A percentile compares a stretch with the other conserved stretches of the same genome.
phyloP scores from a whole-genome alignment of 495 filamentous ascomycete species.

The Hypoxylon crocopeplum region DNA sequence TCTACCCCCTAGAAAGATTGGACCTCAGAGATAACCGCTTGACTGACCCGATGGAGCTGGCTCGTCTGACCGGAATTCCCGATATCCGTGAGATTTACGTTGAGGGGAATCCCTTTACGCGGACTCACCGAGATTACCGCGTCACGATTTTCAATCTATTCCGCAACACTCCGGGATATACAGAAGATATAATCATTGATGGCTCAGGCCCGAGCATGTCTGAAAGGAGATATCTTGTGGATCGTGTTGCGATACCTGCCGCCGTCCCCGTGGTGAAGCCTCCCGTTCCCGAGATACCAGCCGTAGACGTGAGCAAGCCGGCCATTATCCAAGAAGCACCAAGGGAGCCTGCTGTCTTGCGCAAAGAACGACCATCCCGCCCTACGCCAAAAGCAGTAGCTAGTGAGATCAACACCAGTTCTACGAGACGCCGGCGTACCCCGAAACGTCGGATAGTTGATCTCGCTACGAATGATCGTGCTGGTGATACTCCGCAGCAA shows the following conservation, averaged over 20 bases:
- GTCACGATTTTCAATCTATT: conserved; percentile 96
- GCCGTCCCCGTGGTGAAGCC: conserved; percentile 79
- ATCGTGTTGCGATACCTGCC: conserved; percentile 75
- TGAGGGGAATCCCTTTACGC: conserved; percentile 85
- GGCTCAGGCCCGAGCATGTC: conserved; percentile 77
- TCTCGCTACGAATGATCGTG: conserved; percentile 69
- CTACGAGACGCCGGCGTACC: conserved; percentile 56
- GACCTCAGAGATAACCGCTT: conserved; percentile 93
- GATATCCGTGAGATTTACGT: conserved; percentile 94
- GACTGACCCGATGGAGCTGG: conserved; percentile 87
- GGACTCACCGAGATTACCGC: conserved; percentile 83
- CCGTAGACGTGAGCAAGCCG: conserved; percentile 69
- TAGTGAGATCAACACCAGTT: conserved; percentile 60
- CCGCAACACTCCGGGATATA: conserved; percentile 87
- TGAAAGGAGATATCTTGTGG: conserved; percentile 84
- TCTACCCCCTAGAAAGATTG: conserved; percentile 85
- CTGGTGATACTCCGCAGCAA: conserved; percentile 38
- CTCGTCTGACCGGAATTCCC: conserved; percentile 86
- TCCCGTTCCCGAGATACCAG: conserved; percentile 60
- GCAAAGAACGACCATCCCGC: conserved; percentile 53
- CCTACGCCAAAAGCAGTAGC: conserved; percentile 50
- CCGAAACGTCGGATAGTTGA: conserved; percentile 83
- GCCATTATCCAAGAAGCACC: conserved; percentile 59
- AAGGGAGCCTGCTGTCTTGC: conserved; percentile 55
- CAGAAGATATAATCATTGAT: conserved; percentile 90